phyloP scores from a whole-genome alignment of 495 filamentous ascomycete species.

The Penicillium simplicissimum region DNA sequence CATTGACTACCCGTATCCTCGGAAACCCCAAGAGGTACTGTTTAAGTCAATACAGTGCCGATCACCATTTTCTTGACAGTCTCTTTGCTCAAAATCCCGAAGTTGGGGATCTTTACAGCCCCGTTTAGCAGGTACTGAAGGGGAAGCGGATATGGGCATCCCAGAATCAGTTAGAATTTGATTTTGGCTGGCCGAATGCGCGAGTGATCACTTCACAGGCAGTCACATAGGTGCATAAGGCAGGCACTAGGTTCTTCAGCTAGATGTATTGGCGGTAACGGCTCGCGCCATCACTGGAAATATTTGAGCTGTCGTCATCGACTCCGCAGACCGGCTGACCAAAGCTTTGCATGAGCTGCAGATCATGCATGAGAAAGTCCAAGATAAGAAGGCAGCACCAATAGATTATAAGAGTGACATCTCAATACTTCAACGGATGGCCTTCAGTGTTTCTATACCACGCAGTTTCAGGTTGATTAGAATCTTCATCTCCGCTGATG shows the following conservation, averaged over 20 bases:
- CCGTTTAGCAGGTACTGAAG: not conserved
- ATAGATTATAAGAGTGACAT: not conserved
- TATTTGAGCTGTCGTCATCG: not conserved
- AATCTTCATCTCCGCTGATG: not conserved
- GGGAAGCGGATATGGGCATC: not conserved
- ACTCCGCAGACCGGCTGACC: not conserved
- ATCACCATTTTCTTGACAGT: too few species aligned
- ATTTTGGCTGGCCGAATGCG: not conserved
- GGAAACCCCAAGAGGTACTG: too few species aligned
- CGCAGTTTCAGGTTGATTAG: constrained; percentile 10
- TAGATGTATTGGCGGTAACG: not conserved
- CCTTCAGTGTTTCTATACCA: constrained; percentile 68
- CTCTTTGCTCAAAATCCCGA: not conserved
- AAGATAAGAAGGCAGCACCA: not conserved
- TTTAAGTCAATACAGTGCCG: too few species aligned
- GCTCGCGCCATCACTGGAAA: not conserved
- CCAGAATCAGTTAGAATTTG: not conserved
- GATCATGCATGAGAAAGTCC: not conserved
- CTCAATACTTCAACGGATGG: constrained; percentile 59
- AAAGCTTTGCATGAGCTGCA: not conserved
- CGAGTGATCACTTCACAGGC: not conserved
- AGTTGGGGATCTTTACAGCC: not conserved
- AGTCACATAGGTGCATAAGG: not conserved
- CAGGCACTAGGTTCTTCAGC: not conserved
- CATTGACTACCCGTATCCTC: too few species aligned